phyloP scores from a whole-genome alignment of 2,329 filamentous ascomycete genomes.

The Talaromyces amestolkiae region DNA sequence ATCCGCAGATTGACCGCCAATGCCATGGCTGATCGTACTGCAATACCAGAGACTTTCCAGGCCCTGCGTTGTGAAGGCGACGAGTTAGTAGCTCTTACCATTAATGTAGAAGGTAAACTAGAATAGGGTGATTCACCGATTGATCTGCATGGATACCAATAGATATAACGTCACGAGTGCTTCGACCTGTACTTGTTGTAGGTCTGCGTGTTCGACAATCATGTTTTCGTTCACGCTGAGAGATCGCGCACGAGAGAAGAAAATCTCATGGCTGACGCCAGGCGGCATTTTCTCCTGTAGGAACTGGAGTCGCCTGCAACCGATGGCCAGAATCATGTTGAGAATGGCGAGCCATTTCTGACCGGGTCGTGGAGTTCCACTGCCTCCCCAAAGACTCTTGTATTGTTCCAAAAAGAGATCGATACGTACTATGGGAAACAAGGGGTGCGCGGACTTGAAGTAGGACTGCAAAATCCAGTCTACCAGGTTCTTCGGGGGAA shows the following conservation, averaged over 20 bases:
- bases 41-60: slow-evolving; percentile 42
- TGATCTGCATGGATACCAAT: slow-evolving; percentile 41
- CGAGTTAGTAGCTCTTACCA: neutral
- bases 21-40: slow-evolving; percentile 40
- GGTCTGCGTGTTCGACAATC: slow-evolving; percentile 41
- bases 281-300: slow-evolving; percentile 27
- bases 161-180: slow-evolving; percentile 42
- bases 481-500: slow-evolving; percentile 38
- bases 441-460: slow-evolving; percentile 40
- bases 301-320: slow-evolving; percentile 40
- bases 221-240: slow-evolving; percentile 36
- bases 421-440: slow-evolving; percentile 42
- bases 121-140: slow-evolving; percentile 32
- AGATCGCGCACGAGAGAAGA: slow-evolving; percentile 41
- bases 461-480: slow-evolving; percentile 41
- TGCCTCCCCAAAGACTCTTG: slow-evolving; percentile 28
- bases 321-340: slow-evolving; percentile 48
- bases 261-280: slow-evolving; percentile 39
- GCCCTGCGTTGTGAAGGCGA: slow-evolving; percentile 28
- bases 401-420: slow-evolving; percentile 41
- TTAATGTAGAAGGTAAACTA: neutral
- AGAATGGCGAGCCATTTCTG: slow-evolving; percentile 43
- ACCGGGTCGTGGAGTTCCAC: slow-evolving; percentile 27
- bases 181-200: slow-evolving; percentile 45
- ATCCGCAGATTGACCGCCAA: slow-evolving; percentile 44